These are phyloP conservation scores for Prunus salicina DNA, from an alignment of 306 rosid species.

Conservation along the genomic window DNA sequence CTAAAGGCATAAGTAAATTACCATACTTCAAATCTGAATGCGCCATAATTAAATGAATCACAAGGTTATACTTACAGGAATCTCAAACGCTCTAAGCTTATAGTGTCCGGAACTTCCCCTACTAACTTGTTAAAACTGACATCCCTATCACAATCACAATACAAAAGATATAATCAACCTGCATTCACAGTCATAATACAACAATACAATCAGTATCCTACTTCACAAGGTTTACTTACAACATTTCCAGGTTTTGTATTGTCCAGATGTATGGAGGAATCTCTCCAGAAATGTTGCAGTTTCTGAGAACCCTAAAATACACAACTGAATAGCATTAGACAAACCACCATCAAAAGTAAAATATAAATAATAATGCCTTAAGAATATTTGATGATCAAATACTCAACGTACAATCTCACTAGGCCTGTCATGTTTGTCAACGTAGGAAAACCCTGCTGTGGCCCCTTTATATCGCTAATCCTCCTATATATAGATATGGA, in stretches of 20 bases:
- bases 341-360: constrained; percentile 16
- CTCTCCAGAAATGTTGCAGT: constrained; percentile 74
- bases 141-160: constrained; percentile 54
- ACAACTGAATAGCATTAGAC: constrained; percentile 30
- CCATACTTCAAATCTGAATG: no score
- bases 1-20: no score
- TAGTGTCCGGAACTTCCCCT: constrained; percentile 60
- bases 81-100: constrained; percentile 31
- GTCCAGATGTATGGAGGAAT: constrained; percentile 72
- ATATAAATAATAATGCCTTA: background rate
- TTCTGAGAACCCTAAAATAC: constrained; percentile 67
- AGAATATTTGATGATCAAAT: constrained; percentile 8
- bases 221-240: constrained; percentile 53
- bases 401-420: constrained; percentile 55
- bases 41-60: background rate
- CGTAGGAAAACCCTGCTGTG: constrained; percentile 68
- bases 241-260: constrained; percentile 30
- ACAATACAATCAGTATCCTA: background rate
- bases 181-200: constrained; percentile 2
- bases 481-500: constrained; percentile 37
- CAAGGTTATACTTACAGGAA: constrained; percentile 56
- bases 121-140: constrained; percentile 77
- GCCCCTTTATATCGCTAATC: constrained; percentile 69
- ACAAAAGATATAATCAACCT: background rate
- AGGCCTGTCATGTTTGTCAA: constrained; percentile 41